Percentiles rank a stretch among this genome's conserved stretches.
Conservation (phyloP, 495 filamentous ascomycete species). For the Collariella sp. region DNA sequence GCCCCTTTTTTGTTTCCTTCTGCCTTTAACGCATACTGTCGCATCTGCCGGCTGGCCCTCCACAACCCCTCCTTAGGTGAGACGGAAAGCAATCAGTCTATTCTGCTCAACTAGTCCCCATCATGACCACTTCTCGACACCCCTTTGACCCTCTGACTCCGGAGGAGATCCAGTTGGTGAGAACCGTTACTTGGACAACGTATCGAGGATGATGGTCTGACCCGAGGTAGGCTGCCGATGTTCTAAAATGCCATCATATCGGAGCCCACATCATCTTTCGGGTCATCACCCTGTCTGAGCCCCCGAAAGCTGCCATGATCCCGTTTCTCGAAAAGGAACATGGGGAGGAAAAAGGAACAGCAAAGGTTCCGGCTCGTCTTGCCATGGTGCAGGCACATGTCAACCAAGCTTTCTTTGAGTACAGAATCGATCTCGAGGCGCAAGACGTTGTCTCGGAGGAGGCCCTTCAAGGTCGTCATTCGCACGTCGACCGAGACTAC, state of each 20-base stretch:
- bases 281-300: slow-evolving; percentile 52
- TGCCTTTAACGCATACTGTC: neutral
- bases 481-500: slow-evolving; percentile 47
- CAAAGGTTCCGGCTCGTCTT: slow-evolving; percentile 37
- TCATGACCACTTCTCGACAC: neutral
- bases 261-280: slow-evolving; percentile 48
- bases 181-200: neutral
- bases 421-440: slow-evolving; percentile 44
- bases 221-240: slow-evolving; percentile 34
- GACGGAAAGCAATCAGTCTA: no score
- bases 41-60: neutral
- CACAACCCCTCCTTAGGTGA: no score
- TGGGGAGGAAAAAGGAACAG: neutral
- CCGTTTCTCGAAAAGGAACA: slow-evolving; percentile 29
- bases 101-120: neutral
- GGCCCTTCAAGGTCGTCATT: slow-evolving; percentile 30
- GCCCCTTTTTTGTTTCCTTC: neutral
- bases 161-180: slow-evolving; percentile 4
- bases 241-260: slow-evolving; percentile 31
- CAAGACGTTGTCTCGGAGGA: slow-evolving; percentile 22
- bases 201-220: neutral
- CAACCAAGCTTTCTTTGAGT: slow-evolving; percentile 37
- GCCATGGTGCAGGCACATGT: slow-evolving; percentile 54
- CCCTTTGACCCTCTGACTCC: slow-evolving; percentile 3
- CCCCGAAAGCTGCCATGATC: slow-evolving; percentile 47